Percentiles rank a stretch among this genome's conserved stretches.
phyloP scores from a whole-genome alignment of 129 eudicot species.

The Flaveria robusta region DNA sequence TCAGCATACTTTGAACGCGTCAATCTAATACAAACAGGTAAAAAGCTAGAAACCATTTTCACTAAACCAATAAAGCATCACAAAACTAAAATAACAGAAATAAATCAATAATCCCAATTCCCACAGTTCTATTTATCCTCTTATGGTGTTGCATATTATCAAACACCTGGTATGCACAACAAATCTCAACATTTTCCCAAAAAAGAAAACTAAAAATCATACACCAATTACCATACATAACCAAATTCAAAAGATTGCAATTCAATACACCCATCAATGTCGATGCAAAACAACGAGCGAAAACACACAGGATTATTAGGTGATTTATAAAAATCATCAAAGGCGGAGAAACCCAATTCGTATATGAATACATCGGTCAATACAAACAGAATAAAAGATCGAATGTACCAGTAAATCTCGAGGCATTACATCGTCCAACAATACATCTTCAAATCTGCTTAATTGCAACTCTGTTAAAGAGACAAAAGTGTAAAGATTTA shows the following conservation, averaged over 20 bases:
- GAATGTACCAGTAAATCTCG: conserved; percentile 33
- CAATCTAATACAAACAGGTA: background rate
- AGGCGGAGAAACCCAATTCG: conserved; percentile 28
- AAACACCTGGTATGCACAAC: conserved; percentile 40
- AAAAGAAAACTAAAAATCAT: background rate
- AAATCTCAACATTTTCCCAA: conserved; percentile 15
- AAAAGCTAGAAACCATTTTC: background rate
- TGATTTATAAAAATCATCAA: background rate
- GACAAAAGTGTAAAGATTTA: conserved; percentile 24
- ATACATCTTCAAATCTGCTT: conserved; percentile 29
- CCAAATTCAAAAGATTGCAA: background rate
- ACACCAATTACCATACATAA: conserved; percentile 20
- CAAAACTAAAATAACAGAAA: background rate
- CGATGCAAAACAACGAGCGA: conserved; percentile 11
- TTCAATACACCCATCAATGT: conserved; percentile 2
- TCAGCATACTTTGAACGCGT: background rate
- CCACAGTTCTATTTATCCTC: background rate
- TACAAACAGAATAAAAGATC: conserved; percentile 24
- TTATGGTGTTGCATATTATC: conserved; percentile 21
- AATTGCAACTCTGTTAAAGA: conserved; percentile 24
- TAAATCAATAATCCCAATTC: background rate
- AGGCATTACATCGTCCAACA: conserved; percentile 33
- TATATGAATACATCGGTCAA: conserved; percentile 18
- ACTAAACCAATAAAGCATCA: conserved; percentile 4
- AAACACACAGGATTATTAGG: conserved; percentile 7